A percentile compares a stretch with the other conserved stretches of the same genome.
These are phyloP conservation scores for Brachypodium distachyon DNA, from an alignment of 202 grass and related monocot genomes.

Conservation along the genomic window DNA sequence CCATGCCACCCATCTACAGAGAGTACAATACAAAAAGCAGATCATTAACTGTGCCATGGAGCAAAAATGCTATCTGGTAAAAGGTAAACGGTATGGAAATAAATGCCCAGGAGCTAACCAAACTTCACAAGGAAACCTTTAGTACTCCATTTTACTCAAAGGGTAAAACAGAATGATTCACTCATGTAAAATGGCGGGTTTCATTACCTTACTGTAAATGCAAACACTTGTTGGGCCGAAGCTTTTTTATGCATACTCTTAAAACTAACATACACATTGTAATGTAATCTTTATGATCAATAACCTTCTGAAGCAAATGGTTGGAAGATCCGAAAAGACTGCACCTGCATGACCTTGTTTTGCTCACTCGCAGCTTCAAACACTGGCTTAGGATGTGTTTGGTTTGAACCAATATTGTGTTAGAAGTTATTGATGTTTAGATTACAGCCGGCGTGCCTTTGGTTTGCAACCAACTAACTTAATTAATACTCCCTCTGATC, in stretches of 20 bases:
- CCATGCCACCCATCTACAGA: conserved; percentile 62
- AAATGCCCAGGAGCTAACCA: background rate
- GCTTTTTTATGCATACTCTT: background rate
- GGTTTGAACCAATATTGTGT: too few species aligned
- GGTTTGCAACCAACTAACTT: too few species aligned
- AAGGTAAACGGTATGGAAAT: background rate
- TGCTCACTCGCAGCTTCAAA: background rate
- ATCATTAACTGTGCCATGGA: background rate
- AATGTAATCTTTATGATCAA: background rate
- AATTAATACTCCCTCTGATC: too few species aligned
- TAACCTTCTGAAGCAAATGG: background rate
- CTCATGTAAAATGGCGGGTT: background rate
- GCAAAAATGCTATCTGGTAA: background rate
- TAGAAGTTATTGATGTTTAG: too few species aligned
- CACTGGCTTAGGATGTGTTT: too few species aligned
- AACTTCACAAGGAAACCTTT: background rate
- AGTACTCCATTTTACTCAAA: background rate
- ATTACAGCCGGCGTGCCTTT: too few species aligned
- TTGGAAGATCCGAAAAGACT: background rate
- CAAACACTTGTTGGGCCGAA: background rate
- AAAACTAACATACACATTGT: background rate
- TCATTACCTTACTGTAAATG: background rate
- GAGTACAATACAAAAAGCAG: conserved; percentile 4
- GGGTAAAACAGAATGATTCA: conserved; percentile 1
- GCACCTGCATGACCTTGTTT: background rate